Base-by-base conservation (phyloP, 2,329 filamentous ascomycete genomes). In the Ophiocordyceps camponoti-leonardi region DNA sequence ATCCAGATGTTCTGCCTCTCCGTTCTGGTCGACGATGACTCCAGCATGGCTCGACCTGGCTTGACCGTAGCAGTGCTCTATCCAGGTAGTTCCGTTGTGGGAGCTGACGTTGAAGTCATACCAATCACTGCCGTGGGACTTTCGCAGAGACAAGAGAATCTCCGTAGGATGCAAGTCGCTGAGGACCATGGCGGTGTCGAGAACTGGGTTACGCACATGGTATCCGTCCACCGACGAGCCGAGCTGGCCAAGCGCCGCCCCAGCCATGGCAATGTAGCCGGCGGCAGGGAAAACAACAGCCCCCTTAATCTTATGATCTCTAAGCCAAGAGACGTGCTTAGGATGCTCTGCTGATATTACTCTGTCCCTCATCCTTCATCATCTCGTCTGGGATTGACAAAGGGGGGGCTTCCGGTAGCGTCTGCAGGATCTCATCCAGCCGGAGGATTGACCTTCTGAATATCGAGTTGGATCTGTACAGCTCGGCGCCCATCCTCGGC, bases 221-320 rank as follows among this genome's bases (percentile, higher is more conserved):
- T 11, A 39, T 8, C 14, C 16, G n/a, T 16, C 4, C n/a, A 6
- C 16, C 2, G 3, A 4, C 26, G 26, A 28, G 26, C 10, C 11
- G 26, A 39, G n/a, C 35, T 39, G 35, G 7, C n/a, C n/a, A n/a
- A 42, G 18, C 6, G 66, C 67, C 47, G 71, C 67, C 0, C 69
- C 47, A 0, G 63, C 67, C 66, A 75, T 70, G n/a, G 66, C 58
- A 2, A 72, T 54, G 46, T 45, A 45, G 13, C 37, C 33, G 10
- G 28, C 39, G 4, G 6, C 14, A 2, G 44, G 28, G 39, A 45
- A 45, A 18, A 42, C 20, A 14, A 42, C 44, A 10, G 40, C 37
- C 4, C 18, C 18, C 65, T 68, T 66, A 23, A 56, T 45, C 13
- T 52, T 45, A 44, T 72, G 66, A 41, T 68, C 59, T 1, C 44